phyloP scores from a whole-genome alignment of 1,284 basidiomycete genomes.

The Cryptococcus sp. region DNA sequence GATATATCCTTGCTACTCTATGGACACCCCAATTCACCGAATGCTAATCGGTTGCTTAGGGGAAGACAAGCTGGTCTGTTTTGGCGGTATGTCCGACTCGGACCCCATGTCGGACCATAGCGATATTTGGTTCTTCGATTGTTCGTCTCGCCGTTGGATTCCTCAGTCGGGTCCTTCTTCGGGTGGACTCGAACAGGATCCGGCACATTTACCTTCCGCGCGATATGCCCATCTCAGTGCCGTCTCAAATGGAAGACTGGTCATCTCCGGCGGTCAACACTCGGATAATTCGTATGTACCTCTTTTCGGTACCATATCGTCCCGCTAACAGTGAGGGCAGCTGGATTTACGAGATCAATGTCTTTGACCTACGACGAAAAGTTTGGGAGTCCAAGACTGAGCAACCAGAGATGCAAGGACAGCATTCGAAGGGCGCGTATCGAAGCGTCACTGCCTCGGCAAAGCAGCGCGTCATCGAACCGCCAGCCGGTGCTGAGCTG shows the following conservation, averaged over 20 bases:
- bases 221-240: conserved; percentile 90
- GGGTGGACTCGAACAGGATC: conserved; percentile 28
- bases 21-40: not conserved
- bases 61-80: conserved; percentile 83
- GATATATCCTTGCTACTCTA: too few relatives aligned
- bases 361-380: conserved; percentile 72
- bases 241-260: conserved; percentile 76
- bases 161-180: conserved; percentile 37
- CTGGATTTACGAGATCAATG: conserved; percentile 85
- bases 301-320: not conserved
- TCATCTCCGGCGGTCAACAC: conserved; percentile 93
- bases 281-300: conserved; percentile 53
- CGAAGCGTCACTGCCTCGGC: conserved; percentile 82
- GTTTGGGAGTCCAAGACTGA: conserved; percentile 72
- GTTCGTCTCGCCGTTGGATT: conserved; percentile 70
- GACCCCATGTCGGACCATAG: conserved; percentile 73
- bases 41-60: conserved; percentile 56
- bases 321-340: conserved; percentile 55
- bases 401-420: conserved; percentile 64
- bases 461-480: conserved; percentile 65
- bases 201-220: conserved; percentile 65
- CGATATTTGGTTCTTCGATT: conserved; percentile 82
- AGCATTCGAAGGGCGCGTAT: conserved; percentile 85
- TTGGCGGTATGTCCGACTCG: conserved; percentile 76
- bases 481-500: conserved; percentile 44